Conservation (phyloP, 345 rosid species). For the Lumnitzera littorea region DNA sequence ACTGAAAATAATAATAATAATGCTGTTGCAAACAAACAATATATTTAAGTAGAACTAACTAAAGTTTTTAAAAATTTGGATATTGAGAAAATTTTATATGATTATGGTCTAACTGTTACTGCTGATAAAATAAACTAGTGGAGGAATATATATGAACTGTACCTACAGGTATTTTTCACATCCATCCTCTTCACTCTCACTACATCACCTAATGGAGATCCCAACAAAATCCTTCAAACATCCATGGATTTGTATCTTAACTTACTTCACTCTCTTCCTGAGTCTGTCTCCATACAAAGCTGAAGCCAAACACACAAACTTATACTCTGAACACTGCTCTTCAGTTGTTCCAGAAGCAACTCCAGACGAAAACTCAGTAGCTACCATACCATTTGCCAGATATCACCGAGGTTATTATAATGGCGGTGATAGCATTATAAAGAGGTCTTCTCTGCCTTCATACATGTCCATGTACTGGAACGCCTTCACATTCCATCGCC, state of each 20-base stretch:
- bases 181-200: too few relatives aligned
- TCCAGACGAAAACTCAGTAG: neutral
- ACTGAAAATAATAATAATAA: too few relatives aligned
- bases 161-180: too few relatives aligned
- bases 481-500: conserved; percentile 6
- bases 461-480: neutral
- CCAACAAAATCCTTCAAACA: too few relatives aligned
- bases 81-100: too few relatives aligned
- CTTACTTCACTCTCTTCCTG: neutral
- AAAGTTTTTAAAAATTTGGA: too few relatives aligned
- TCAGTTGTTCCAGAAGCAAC: conserved; percentile 17
- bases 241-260: neutral
- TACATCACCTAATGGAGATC: too few relatives aligned
- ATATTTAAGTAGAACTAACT: too few relatives aligned
- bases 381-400: neutral
- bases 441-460: neutral
- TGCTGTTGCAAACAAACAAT: too few relatives aligned
- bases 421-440: conserved; percentile 4
- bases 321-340: conserved; percentile 25
- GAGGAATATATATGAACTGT: too few relatives aligned
- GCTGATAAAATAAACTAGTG: too few relatives aligned
- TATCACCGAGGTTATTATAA: conserved; percentile 12
- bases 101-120: too few relatives aligned
- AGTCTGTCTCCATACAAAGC: conserved; percentile 1
- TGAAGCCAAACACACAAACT: neutral